A percentile compares a stretch with the other conserved stretches of the same genome.
Evolutionary conservation across 495 filamentous ascomycete species (phyloP).

Genomic region (Aspergillus asperescens): DNA sequence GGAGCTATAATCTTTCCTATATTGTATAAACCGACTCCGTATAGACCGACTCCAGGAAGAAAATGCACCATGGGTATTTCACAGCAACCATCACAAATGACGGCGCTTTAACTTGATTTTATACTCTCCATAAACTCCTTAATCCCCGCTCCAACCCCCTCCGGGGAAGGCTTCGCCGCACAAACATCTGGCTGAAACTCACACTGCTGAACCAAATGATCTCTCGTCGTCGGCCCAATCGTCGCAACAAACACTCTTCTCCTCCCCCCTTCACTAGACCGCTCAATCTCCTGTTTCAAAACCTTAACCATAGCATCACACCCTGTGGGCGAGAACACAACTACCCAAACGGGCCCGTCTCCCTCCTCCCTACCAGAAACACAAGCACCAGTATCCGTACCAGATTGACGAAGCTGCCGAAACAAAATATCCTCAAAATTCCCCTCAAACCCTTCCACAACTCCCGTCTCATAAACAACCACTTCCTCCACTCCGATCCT

Average conservation of each 20-base stretch:
- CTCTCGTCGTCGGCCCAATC: conserved; percentile 90
- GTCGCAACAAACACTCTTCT: conserved; percentile 61
- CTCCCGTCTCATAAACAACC: conserved; percentile 79
- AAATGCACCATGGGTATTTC: background rate
- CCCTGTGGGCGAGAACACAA: conserved; percentile 89
- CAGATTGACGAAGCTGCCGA: background rate
- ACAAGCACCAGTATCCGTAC: too few relatives aligned
- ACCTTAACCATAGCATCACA: conserved; percentile 73
- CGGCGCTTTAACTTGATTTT: background rate
- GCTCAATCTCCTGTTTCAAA: conserved; percentile 37
- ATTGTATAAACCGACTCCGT: too few relatives aligned
- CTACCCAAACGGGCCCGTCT: conserved; percentile 56
- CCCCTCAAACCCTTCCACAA: conserved; percentile 65
- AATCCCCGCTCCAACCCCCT: conserved; percentile 72
- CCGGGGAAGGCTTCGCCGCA: conserved; percentile 73
- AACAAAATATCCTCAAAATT: conserved; percentile 51
- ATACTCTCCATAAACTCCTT: conserved; percentile 41
- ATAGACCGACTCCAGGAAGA: background rate
- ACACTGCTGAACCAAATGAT: conserved; percentile 62
- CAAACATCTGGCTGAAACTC: conserved; percentile 75
- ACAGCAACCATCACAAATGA: background rate
- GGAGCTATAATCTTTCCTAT: background rate
- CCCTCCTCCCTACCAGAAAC: conserved; percentile 19
- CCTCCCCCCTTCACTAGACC: conserved; percentile 10
- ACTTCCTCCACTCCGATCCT: conserved; percentile 67